These are phyloP conservation scores for Dinochytrium kinnereticum DNA, from an alignment of 371 early-diverging fungal genomes.

Conservation along the genomic window DNA sequence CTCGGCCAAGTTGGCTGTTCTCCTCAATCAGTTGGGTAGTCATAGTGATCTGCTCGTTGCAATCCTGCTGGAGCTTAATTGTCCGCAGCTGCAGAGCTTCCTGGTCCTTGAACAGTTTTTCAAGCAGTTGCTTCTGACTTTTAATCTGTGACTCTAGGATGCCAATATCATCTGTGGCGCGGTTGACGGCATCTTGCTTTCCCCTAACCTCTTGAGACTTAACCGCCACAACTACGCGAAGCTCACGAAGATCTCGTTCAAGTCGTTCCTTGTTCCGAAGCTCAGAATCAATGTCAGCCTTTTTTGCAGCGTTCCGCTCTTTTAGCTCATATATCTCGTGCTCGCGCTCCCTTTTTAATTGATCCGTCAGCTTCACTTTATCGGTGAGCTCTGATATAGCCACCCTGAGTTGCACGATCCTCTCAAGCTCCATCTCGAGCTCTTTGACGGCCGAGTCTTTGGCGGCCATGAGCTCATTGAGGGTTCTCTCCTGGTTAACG, in stretches of 20 bases:
- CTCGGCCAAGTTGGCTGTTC: slow-evolving; percentile 41
- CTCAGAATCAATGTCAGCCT: slow-evolving; percentile 58
- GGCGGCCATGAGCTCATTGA: slow-evolving; percentile 52
- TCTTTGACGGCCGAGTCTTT: slow-evolving; percentile 55
- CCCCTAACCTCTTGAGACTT: slow-evolving; percentile 59
- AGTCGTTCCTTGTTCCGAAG: slow-evolving; percentile 57
- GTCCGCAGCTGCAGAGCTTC: slow-evolving; percentile 50
- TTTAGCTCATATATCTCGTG: slow-evolving; percentile 56
- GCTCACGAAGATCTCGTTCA: slow-evolving; percentile 57
- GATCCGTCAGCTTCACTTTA: slow-evolving; percentile 46
- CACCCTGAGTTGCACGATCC: slow-evolving; percentile 52
- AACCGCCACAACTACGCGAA: slow-evolving; percentile 54
- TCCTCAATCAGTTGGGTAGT: slow-evolving; percentile 50
- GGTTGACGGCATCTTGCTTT: slow-evolving; percentile 57
- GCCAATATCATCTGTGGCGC: slow-evolving; percentile 57
- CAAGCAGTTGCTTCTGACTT: slow-evolving; percentile 53
- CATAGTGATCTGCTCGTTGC: slow-evolving; percentile 53
- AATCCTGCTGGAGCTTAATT: slow-evolving; percentile 54
- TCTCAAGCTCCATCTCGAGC: slow-evolving; percentile 55
- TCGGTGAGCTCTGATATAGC: slow-evolving; percentile 50
- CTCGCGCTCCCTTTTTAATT: slow-evolving; percentile 53
- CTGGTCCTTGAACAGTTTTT: slow-evolving; percentile 55
- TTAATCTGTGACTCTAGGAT: slow-evolving; percentile 56
- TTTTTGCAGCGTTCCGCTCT: slow-evolving; percentile 56
- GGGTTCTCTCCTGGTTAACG: slow-evolving; percentile 54